Conservation (phyloP, 495 filamentous ascomycete genomes). For the Parmelia sp. region DNA sequence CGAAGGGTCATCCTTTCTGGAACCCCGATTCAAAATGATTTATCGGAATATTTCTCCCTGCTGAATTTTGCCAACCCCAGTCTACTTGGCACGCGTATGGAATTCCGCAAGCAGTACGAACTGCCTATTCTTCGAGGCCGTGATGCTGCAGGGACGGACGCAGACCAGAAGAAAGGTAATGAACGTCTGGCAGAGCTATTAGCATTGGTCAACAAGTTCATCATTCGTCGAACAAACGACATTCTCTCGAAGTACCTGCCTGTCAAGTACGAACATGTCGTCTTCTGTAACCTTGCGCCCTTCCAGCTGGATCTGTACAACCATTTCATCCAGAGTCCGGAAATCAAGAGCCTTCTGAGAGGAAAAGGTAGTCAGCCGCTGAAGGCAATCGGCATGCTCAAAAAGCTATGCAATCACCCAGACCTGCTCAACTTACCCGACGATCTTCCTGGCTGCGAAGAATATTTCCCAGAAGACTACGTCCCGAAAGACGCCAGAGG, state of each 20-base stretch:
- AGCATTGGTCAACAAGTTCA: constrained; percentile 90
- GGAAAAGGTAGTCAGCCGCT: constrained; percentile 95
- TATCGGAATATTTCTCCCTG: constrained; percentile 94
- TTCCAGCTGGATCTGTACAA: constrained; percentile 94
- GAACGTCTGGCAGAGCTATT: constrained; percentile 77
- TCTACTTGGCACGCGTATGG: constrained; percentile 76
- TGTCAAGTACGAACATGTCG: constrained; percentile 98
- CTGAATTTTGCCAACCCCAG: constrained; percentile 96
- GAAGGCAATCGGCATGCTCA: constrained; percentile 92
- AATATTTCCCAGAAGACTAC: constrained; percentile 80
- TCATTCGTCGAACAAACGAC: constrained; percentile 97
- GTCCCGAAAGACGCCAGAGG: constrained; percentile 80
- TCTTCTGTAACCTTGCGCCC: constrained; percentile 94
- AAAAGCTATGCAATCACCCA: constrained; percentile 98
- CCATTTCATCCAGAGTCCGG: constrained; percentile 91
- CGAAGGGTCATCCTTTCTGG: constrained; percentile 92
- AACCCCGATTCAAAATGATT: constrained; percentile 95
- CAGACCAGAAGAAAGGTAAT: constrained; percentile 76
- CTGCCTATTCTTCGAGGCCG: constrained; percentile 87
- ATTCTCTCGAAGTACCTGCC: constrained; percentile 97
- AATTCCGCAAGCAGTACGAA: constrained; percentile 94
- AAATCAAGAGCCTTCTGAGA: constrained; percentile 84
- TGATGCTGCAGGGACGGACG: constrained; percentile 82
- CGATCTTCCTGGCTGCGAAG: constrained; percentile 83
- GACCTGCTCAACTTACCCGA: constrained; percentile 79